Base-by-base conservation (phyloP, 495 filamentous ascomycete species). In the Podospora comata region DNA sequence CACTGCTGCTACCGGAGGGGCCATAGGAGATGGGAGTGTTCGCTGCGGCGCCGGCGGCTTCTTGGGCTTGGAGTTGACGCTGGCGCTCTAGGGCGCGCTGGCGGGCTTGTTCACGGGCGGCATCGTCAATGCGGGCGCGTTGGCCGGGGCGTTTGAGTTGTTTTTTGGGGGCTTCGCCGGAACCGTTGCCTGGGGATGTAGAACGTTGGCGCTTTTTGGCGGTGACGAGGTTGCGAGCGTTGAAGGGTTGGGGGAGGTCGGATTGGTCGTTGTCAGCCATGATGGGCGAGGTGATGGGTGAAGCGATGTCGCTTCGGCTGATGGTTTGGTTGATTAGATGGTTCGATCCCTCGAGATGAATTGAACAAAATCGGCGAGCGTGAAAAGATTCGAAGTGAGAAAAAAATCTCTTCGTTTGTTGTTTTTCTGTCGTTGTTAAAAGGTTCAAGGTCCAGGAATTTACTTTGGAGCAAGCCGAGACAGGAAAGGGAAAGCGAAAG, bases 81-180 rank as follows among this genome's bases (percentile, higher is more conserved):
- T 94, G 87, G 54, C 88, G 82, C 71, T 91, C 86, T 68, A 88
- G 79, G 59, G 89, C 86, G 70, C 87, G 84, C 68, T 90, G 87
- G 13, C 87, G 85, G 63, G 92, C 84, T 23, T 87, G 85, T 62
- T 91, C 90, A 18, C 87, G 84, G 64, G 93, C 89, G 30, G 86
- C 85, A 15, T 88, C 87, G 7, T 86, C 86, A 71, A 96, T 86
- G 61, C 95, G 90, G 5, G 93, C 85, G 60, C 91, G 89, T 68
- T 88, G 90, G 18, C 94, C 94, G 11, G 95, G 95, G 19, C 92
- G 88, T 79, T 97, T 97, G 53, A 90, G 90, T 73, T 62, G 58
- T 61, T 91, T 90, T 20, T 90, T 88, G 7, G 89, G 82, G 19
- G 83, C 73, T 6, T 82, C 80, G 66, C 79, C 85, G 81, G 75